Evolutionary conservation across 768 basidiomycete species (phyloP).

Genomic region (Mycena chlorophos): DNA sequence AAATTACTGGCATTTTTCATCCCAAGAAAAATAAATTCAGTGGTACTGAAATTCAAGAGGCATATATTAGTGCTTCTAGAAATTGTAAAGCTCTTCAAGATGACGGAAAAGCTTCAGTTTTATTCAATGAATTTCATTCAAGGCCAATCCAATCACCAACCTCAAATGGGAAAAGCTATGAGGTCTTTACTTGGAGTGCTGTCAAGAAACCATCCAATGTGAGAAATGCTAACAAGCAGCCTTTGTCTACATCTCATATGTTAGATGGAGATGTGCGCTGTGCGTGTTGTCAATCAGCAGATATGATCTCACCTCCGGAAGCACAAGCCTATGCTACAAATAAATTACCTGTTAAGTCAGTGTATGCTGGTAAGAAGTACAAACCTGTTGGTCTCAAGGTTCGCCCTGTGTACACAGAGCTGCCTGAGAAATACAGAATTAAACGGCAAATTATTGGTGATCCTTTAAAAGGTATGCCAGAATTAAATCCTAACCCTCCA

Average conservation of each 20-base stretch:
- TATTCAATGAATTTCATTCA: constrained; percentile 1
- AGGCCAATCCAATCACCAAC: neutral
- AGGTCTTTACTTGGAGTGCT: neutral
- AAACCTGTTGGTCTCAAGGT: constrained; percentile 23
- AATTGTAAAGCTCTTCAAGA: neutral
- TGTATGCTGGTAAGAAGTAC: constrained; percentile 22
- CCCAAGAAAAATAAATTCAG: constrained; percentile 6
- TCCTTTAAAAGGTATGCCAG: constrained; percentile 24
- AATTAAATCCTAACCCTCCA: constrained; percentile 19
- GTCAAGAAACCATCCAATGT: too few species aligned
- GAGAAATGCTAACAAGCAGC: too few species aligned
- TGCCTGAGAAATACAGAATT: constrained; percentile 26
- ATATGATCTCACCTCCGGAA: neutral
- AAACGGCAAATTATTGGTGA: constrained; percentile 24
- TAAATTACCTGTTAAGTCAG: neutral
- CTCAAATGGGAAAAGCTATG: constrained; percentile 1
- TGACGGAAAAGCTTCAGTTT: neutral
- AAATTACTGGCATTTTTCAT: constrained; percentile 2
- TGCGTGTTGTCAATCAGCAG: neutral
- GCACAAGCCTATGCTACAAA: neutral
- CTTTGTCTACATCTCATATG: neutral
- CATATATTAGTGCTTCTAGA: constrained; percentile 4
- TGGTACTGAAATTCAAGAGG: constrained; percentile 5
- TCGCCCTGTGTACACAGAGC: constrained; percentile 20
- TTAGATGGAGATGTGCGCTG: constrained; percentile 4